phyloP scores from a whole-genome alignment of 805 yeast genomes.

The Lipomyces yamanashiensis region DNA sequence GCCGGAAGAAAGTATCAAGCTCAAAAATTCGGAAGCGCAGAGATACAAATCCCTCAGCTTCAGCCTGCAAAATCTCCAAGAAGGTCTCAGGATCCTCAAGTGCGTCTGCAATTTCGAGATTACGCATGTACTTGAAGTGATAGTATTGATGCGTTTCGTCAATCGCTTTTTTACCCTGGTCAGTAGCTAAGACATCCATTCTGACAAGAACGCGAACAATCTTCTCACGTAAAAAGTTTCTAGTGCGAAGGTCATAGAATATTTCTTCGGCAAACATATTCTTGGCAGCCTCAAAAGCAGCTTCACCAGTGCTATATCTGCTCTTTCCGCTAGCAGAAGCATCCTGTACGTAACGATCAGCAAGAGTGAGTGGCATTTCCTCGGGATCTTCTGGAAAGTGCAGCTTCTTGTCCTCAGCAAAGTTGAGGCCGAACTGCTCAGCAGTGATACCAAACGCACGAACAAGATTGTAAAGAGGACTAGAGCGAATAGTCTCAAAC shows the following conservation, averaged over 20 bases:
- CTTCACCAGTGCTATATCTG: conserved; percentile 37
- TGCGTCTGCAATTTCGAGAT: conserved; percentile 78
- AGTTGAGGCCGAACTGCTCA: conserved; percentile 80
- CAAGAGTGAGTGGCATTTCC: conserved; percentile 63
- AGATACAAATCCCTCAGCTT: conserved; percentile 68
- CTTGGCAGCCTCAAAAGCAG: conserved; percentile 74
- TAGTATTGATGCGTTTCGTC: conserved; percentile 80
- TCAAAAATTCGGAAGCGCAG: conserved; percentile 35
- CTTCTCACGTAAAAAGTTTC: conserved; percentile 66
- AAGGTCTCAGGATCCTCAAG: conserved; percentile 76
- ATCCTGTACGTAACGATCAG: conserved; percentile 47
- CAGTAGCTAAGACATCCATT: conserved; percentile 77
- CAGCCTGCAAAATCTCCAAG: conserved; percentile 91
- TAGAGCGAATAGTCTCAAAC: conserved; percentile 44
- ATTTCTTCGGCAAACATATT: conserved; percentile 79
- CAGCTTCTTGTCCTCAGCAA: conserved; percentile 66
- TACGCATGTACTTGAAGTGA: conserved; percentile 88
- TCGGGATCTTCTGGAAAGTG: conserved; percentile 73
- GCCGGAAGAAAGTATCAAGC: conserved; percentile 42
- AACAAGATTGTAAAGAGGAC: conserved; percentile 29
- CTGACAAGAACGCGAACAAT: conserved; percentile 61
- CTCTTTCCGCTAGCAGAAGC: conserved; percentile 37
- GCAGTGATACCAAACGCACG: conserved; percentile 77
- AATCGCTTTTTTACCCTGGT: conserved; percentile 78
- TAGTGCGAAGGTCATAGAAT: conserved; percentile 76